Conservation (phyloP, 257 asterid genomes). For the Linderniella brevidens region DNA sequence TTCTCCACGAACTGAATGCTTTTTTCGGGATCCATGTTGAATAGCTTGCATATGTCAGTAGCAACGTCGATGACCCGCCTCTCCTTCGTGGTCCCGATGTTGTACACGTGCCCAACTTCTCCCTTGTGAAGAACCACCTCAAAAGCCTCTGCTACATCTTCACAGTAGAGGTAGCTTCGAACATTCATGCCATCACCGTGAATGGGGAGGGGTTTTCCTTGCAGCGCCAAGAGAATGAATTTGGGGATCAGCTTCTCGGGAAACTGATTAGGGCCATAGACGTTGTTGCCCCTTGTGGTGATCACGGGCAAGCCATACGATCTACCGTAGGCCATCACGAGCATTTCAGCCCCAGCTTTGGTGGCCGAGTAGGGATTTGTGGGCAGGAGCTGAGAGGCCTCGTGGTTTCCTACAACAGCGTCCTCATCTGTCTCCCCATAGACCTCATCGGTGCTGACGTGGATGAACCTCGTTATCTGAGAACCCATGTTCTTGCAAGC, state of each 20-base stretch:
- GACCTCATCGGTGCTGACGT: constrained; percentile 63
- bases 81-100: constrained; percentile 52
- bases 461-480: constrained; percentile 47
- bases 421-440: constrained; percentile 65
- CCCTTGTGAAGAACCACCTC: constrained; percentile 52
- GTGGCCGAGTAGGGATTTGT: constrained; percentile 61
- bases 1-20: constrained; percentile 52
- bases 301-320: constrained; percentile 59
- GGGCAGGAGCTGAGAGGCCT: constrained; percentile 55
- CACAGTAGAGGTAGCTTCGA: constrained; percentile 54
- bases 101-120: constrained; percentile 57
- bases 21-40: constrained; percentile 31
- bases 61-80: constrained; percentile 53
- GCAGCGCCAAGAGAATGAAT: constrained; percentile 55
- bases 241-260: constrained; percentile 66
- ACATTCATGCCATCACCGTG: constrained; percentile 62
- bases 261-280: constrained; percentile 58
- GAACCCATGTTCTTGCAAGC: constrained; percentile 50
- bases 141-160: constrained; percentile 69
- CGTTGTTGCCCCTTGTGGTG: constrained; percentile 59
- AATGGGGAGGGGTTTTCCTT: constrained; percentile 45
- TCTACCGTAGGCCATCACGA: constrained; percentile 60
- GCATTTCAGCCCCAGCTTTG: constrained; percentile 70
- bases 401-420: constrained; percentile 58
- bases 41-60: constrained; percentile 36